A percentile compares a stretch with the other conserved stretches of the same genome.
Evolutionary conservation across 75 land plant genomes (phyloP).

Genomic region (Pseudotsuga menziesii): DNA sequence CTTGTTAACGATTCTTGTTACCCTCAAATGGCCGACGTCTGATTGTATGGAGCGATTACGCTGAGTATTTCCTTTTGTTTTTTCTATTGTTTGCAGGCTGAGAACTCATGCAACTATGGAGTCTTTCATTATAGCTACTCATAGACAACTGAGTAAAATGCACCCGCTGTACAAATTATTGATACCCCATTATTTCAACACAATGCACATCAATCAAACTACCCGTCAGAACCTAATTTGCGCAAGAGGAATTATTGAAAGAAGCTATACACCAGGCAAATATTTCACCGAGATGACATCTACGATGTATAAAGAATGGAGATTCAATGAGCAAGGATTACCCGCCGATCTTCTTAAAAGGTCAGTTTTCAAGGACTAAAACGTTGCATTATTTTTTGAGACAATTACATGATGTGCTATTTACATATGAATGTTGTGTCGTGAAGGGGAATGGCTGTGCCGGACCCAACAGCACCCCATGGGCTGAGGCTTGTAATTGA

Average conservation of each 20-base stretch:
- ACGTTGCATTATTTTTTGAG: too few species aligned
- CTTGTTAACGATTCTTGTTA: not conserved
- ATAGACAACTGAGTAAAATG: conserved; percentile 60
- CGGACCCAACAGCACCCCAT: conserved; percentile 26
- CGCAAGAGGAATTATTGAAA: conserved; percentile 76
- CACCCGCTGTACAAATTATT: conserved; percentile 69
- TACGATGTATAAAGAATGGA: conserved; percentile 60
- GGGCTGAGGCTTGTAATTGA: conserved; percentile 51
- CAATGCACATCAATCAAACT: conserved; percentile 71
- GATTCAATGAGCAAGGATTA: conserved; percentile 66
- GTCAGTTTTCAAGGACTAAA: not conserved
- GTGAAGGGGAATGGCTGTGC: conserved; percentile 55
- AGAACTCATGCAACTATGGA: conserved; percentile 57
- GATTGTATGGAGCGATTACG: too few species aligned
- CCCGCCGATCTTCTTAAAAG: conserved; percentile 51
- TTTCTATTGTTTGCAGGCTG: conserved; percentile 27
- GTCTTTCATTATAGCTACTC: conserved; percentile 69
- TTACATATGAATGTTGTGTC: not conserved
- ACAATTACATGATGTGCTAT: too few species aligned
- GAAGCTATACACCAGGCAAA: conserved; percentile 56
- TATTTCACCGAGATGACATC: conserved; percentile 73
- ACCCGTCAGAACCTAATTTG: conserved; percentile 65
- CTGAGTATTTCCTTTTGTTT: not conserved
- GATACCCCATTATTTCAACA: conserved; percentile 67
- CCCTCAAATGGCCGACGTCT: too few species aligned